Percentiles rank a stretch among this genome's conserved stretches.
Conservation (phyloP, 2,329 filamentous ascomycete species). For the Zasmidium cellare region DNA sequence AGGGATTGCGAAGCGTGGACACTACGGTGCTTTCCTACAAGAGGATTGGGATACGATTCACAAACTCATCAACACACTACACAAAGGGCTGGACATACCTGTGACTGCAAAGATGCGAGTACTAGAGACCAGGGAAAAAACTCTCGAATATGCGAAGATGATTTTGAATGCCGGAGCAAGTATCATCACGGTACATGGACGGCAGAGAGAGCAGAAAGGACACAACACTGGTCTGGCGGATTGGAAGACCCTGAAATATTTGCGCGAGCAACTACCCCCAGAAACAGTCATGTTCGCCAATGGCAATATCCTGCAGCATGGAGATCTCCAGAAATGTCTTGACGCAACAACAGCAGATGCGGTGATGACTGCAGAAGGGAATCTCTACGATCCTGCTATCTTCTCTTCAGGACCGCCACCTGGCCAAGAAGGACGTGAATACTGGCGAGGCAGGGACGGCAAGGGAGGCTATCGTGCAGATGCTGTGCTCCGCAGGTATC, state of each 20-base stretch:
- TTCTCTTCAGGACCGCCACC: constrained; percentile 69
- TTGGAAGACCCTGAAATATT: constrained; percentile 79
- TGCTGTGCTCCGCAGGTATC: constrained; percentile 80
- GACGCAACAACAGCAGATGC: constrained; percentile 84
- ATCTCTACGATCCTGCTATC: constrained; percentile 85
- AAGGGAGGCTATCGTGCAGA: constrained; percentile 86
- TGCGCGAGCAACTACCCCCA: constrained; percentile 77
- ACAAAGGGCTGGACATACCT: constrained; percentile 74
- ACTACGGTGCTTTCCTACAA: constrained; percentile 92
- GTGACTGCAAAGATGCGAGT: constrained; percentile 95
- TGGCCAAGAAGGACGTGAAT: constrained; percentile 72
- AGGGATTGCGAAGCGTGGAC: constrained; percentile 85
- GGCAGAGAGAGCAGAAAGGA: constrained; percentile 88
- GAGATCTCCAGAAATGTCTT: constrained; percentile 75
- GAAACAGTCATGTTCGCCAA: constrained; percentile 97
- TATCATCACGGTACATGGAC: constrained; percentile 89
- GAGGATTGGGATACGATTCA: constrained; percentile 86
- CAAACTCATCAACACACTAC: constrained; percentile 78
- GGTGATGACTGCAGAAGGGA: constrained; percentile 95
- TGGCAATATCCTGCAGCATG: constrained; percentile 82
- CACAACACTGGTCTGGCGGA: constrained; percentile 92
- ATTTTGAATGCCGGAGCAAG: constrained; percentile 86
- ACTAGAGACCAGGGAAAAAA: constrained; percentile 81
- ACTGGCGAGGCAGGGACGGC: constrained; percentile 79
- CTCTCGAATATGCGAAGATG: constrained; percentile 83